phyloP scores from a whole-genome alignment of 2,329 filamentous ascomycete genomes.

The Orbilia javanica region DNA sequence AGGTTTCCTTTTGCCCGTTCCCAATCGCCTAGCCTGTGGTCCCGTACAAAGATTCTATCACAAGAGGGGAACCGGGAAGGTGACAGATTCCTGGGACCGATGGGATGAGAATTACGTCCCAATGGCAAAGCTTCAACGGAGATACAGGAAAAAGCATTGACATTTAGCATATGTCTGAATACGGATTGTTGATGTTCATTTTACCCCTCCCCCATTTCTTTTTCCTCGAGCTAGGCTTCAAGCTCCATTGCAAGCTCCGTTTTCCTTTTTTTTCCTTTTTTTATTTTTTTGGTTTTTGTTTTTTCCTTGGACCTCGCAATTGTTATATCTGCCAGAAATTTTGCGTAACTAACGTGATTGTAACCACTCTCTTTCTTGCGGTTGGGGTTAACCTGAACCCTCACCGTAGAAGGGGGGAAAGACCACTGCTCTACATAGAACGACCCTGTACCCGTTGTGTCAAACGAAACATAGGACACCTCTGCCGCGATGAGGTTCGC shows the following conservation, averaged over 20 bases:
- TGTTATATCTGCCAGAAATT: conserved; percentile 50
- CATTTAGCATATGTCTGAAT: background rate
- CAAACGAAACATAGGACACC: conserved; percentile 97
- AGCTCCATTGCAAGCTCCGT: conserved; percentile 17
- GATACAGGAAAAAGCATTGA: conserved; percentile 49
- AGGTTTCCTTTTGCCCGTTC: conserved; percentile 50
- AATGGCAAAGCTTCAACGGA: conserved; percentile 39
- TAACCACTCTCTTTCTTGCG: conserved; percentile 65
- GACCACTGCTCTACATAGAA: conserved; percentile 68
- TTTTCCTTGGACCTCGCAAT: conserved; percentile 43
- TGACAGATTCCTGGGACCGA: conserved; percentile 43
- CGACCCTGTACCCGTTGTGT: conserved; percentile 97
- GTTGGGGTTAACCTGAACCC: conserved; percentile 63
- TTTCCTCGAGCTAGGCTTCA: conserved; percentile 35
- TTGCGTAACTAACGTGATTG: conserved; percentile 60
- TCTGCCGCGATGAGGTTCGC: conserved; percentile 97
- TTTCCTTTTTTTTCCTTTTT: conserved; percentile 37
- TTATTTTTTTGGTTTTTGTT: conserved; percentile 52
- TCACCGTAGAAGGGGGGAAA: conserved; percentile 65
- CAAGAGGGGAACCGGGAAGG: conserved; percentile 58
- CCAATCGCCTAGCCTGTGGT: conserved; percentile 20
- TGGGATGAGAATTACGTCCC: conserved; percentile 26
- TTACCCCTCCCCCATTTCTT: conserved; percentile 44
- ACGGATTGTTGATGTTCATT: conserved; percentile 60
- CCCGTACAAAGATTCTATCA: conserved; percentile 29